These are phyloP conservation scores for Pythium grandisporangium DNA, from an alignment of 352 stramenopile species.

Conservation along the genomic window DNA sequence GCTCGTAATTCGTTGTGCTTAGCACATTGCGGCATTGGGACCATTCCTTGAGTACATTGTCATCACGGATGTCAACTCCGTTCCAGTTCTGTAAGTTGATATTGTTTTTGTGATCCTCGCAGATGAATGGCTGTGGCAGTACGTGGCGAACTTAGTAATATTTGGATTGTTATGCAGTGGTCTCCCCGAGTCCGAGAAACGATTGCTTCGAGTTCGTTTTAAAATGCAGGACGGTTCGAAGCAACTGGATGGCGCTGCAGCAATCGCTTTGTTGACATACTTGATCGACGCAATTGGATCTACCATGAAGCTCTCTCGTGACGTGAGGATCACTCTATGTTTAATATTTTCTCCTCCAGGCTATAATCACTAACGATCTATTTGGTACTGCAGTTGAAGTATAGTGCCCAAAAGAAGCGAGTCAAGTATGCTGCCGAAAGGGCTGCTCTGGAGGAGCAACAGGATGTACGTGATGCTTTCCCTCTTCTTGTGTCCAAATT, in stretches of 20 bases:
- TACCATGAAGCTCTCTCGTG: conserved; percentile 68
- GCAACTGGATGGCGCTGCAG: conserved; percentile 40
- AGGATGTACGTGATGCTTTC: conserved; percentile 16
- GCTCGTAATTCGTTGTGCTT: no score
- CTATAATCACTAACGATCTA: no score
- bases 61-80: conserved; percentile 71
- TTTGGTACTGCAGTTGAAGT: conserved; percentile 41
- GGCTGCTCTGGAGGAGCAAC: conserved; percentile 16
- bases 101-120: not conserved
- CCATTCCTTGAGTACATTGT: conserved; percentile 66
- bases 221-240: conserved; percentile 56
- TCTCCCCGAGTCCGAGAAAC: conserved; percentile 54
- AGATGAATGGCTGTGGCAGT: not conserved
- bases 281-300: conserved; percentile 57
- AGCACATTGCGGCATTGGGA: conserved; percentile 53
- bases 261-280: conserved; percentile 30
- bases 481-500: no score
- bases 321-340: conserved; percentile 31
- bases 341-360: no score
- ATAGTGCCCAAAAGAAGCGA: conserved; percentile 64
- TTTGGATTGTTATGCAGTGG: conserved; percentile 44
- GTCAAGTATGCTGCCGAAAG: conserved; percentile 51
- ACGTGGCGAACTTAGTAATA: no score
- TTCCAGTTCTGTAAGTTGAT: conserved; percentile 37
- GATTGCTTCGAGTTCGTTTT: conserved; percentile 49